Evolutionary conservation across 2,329 filamentous ascomycete genomes (phyloP), one percentile per base, ranked within the genome.

Genomic region (Dryadomyces quercus-mongolicae): DNA sequence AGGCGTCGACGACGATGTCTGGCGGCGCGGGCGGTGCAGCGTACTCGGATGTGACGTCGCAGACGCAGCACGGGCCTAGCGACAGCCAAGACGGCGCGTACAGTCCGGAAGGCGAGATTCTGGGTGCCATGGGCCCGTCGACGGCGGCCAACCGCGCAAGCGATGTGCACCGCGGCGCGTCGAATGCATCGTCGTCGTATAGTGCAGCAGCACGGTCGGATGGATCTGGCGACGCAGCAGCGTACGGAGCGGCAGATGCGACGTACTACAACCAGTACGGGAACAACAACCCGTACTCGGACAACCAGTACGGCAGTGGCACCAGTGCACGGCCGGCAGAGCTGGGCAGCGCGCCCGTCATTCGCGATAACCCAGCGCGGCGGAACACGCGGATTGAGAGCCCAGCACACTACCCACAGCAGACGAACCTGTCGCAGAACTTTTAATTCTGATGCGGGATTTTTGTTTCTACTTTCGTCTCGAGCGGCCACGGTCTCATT

Each of bases 391-490:
- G 91, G 58, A 97, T 98, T 64, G 91, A 97, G 72, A 95, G 86
- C 66, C 85, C 89, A 2, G 81, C 87, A 47, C 87, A 93, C 58
- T 94, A 88, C 64, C 91, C 92, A 12, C 88, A 94, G 65, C 90
- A 95, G 73, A 95, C 88, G 63, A 93, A 93, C 56, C 96, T 98
- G 63, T 88, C 93, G 36, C 93, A 97, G 71, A 98, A 98, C 70
- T 98, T 98, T 64, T 97, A 80, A 48, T 45, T 34, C 38, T 42
- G 38, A 5, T 4, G 38, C 20, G 16, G 48, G 9, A 40, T 34
- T 20, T 50, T 40, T 21, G n/a, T 10, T 50, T 8, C 25, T 51
- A 12, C 25, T 9, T 31, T 21, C 16, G n/a, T 47, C 31, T 52
- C 5, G n/a, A 46, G 44, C 43, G 42, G 20, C 21, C 50, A 46